These are phyloP conservation scores for Viridothelium virens DNA, from an alignment of 495 filamentous ascomycete species.

Conservation along the genomic window DNA sequence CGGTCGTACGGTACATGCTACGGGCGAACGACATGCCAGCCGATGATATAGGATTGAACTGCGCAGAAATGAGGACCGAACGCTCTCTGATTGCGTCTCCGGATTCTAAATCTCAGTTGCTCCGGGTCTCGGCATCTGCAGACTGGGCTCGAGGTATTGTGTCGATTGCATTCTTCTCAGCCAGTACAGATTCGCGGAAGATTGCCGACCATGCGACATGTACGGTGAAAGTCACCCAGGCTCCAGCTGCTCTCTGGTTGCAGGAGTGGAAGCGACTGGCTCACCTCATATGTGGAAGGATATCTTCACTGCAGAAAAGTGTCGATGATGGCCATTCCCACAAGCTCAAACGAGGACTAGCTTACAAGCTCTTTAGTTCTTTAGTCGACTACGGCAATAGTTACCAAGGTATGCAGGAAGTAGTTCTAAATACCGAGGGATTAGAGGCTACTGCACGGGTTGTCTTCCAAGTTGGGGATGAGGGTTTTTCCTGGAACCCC, in stretches of 20 bases:
- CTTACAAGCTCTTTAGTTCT: slow-evolving; percentile 67
- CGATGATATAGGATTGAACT: slow-evolving; percentile 50
- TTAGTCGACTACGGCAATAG: slow-evolving; percentile 61
- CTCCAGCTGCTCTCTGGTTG: slow-evolving; percentile 20
- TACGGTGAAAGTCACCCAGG: slow-evolving; percentile 36
- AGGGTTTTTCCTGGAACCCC: slow-evolving; percentile 12
- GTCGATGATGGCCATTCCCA: slow-evolving; percentile 28
- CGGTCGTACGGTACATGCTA: slow-evolving; percentile 11
- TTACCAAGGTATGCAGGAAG: slow-evolving; percentile 68
- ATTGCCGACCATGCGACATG: slow-evolving; percentile 46
- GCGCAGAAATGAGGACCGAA: slow-evolving; percentile 58
- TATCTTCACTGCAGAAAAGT: slow-evolving; percentile 38
- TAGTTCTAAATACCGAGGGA: slow-evolving; percentile 62
- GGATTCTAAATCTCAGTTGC: slow-evolving; percentile 40
- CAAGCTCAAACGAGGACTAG: slow-evolving; percentile 55
- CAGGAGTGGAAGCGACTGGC: slow-evolving; percentile 43
- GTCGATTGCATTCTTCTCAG: slow-evolving; percentile 35
- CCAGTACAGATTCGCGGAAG: slow-evolving; percentile 42
- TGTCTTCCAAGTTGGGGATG: slow-evolving; percentile 10
- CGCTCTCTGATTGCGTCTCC: slow-evolving; percentile 59
- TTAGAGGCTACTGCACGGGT: slow-evolving; percentile 67
- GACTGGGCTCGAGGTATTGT: slow-evolving; percentile 23
- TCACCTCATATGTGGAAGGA: slow-evolving; percentile 41
- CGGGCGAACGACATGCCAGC: slow-evolving; percentile 34
- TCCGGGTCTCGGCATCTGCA: slow-evolving; percentile 21